Evolutionary conservation across 2,329 filamentous ascomycete genomes (phyloP), one percentile per base, ranked within the genome.

Genomic region (Pyricularia pennisetigena): DNA sequence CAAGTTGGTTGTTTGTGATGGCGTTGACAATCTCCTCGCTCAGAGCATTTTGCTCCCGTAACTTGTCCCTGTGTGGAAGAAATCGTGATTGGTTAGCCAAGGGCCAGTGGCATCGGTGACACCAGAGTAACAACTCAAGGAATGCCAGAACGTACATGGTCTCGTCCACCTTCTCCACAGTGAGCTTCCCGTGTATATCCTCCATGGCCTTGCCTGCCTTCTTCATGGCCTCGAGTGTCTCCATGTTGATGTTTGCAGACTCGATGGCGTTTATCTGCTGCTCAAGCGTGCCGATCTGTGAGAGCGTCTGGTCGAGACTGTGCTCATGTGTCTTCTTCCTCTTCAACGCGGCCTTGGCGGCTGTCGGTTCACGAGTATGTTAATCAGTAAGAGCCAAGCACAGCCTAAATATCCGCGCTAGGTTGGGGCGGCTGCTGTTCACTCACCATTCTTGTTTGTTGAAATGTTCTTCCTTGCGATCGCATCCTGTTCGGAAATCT

Each of bases 211-310:
- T 82, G 72, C 92, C 89, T 12, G 95, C 94, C 76, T 90, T 90
- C 86, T 97, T 90, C 93, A 99, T 97, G 8, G 94, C 94, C 73
- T 90, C 87, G 72, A 98, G 84, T 14, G 95, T 99, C 83, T 97
- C 94, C 81, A 94, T 90, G 84, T 99, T 99, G 83, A 99, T 97
- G 78, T 98, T 99, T 70, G 95, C 95, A 65, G 94, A 93, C 80
- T 99, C 95, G 82, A 99, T 98, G 70, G 92, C 90, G 79, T 95
- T 95, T 76, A 98, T 96, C 79, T 99, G 93, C 76, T 94, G 91
- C 79, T 99, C 95, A 63, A 99, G 85, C 26, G 95, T 97, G 74
- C 89, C 88, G 76, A 98, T 96, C 81, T 98, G 94, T 35, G 90
- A 88, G 69, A 88, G 86, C 1, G 94, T 98, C 81, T 97, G 94